These are phyloP conservation scores for Vanderwaltozyma yarrowii DNA, from an alignment of 805 yeast species.

Conservation along the genomic window DNA sequence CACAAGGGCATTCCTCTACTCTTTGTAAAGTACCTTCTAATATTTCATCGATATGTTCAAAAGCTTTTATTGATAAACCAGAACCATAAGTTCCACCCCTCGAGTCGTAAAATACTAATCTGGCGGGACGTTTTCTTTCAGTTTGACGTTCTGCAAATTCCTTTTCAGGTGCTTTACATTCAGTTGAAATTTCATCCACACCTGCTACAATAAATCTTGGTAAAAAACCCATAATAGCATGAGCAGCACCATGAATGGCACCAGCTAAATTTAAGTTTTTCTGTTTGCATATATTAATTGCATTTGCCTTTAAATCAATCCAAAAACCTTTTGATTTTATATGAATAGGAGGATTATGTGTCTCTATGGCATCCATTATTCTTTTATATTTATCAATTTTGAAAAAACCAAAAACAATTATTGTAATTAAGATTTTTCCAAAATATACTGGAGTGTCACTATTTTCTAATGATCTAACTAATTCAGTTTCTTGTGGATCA, in stretches of 20 bases:
- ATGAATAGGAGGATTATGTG: slow-evolving; percentile 73
- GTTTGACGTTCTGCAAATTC: slow-evolving; percentile 78
- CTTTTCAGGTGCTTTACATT: slow-evolving; percentile 95
- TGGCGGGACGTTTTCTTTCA: slow-evolving; percentile 68
- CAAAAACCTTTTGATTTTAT: slow-evolving; percentile 74
- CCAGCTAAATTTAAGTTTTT: slow-evolving; percentile 69
- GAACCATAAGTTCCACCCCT: slow-evolving; percentile 74
- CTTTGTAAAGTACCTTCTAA: slow-evolving; percentile 48
- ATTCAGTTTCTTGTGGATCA: slow-evolving; percentile 70
- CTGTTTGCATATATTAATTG: slow-evolving; percentile 44
- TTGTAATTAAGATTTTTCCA: slow-evolving; percentile 66
- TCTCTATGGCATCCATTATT: slow-evolving; percentile 90
- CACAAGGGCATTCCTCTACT: slow-evolving; percentile 56
- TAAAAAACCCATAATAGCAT: slow-evolving; percentile 69
- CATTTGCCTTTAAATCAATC: slow-evolving; percentile 73
- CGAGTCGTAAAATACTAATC: slow-evolving; percentile 75
- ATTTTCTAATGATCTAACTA: slow-evolving; percentile 42
- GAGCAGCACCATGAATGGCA: slow-evolving; percentile 95
- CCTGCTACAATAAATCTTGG: slow-evolving; percentile 68
- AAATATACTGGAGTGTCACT: slow-evolving; percentile 56
- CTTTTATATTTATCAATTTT: slow-evolving; percentile 67
- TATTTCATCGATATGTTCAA: slow-evolving; percentile 63
- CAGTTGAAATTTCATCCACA: slow-evolving; percentile 73
- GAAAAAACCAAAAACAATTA: slow-evolving; percentile 84
- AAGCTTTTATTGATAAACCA: slow-evolving; percentile 72